A percentile compares a stretch with the other conserved stretches of the same genome.
These are phyloP conservation scores for Lagenidium giganteum DNA, from an alignment of 352 stramenopile genomes.

Conservation along the genomic window DNA sequence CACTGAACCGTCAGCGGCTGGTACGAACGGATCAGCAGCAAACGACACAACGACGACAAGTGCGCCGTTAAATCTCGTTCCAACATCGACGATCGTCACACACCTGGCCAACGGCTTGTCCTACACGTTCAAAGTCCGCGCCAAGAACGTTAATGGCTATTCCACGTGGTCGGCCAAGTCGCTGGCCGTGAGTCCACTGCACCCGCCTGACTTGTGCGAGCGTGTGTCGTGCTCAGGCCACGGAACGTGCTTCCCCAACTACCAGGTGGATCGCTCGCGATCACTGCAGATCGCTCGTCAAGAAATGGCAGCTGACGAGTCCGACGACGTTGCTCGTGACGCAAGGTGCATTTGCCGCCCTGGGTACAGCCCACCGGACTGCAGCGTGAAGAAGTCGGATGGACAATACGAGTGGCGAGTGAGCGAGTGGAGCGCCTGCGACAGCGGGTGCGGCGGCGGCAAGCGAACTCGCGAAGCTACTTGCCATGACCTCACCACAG, in stretches of 20 bases:
- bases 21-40: too few relatives aligned
- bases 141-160: slow-evolving; percentile 54
- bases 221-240: slow-evolving; percentile 55
- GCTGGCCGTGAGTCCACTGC: slow-evolving; percentile 56
- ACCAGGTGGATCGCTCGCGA: slow-evolving; percentile 18
- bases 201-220: slow-evolving; percentile 64
- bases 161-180: slow-evolving; percentile 75
- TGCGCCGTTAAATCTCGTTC: too few relatives aligned
- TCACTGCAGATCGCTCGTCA: background rate
- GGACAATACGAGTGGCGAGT: slow-evolving; percentile 45
- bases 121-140: slow-evolving; percentile 68
- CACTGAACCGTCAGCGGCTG: background rate
- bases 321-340: slow-evolving; percentile 22
- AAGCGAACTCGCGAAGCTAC: slow-evolving; percentile 31
- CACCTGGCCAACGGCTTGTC: slow-evolving; percentile 52
- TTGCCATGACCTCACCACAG: slow-evolving; percentile 28
- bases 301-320: background rate
- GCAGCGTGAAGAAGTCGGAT: slow-evolving; percentile 40
- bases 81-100: slow-evolving; percentile 35
- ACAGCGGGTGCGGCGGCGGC: slow-evolving; percentile 59
- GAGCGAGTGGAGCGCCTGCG: slow-evolving; percentile 49
- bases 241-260: slow-evolving; percentile 65
- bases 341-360: slow-evolving; percentile 58
- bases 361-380: slow-evolving; percentile 56
- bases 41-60: too few relatives aligned